These are phyloP conservation scores for Heliamphora pulchella DNA, from an alignment of 179 eudicot species.

Conservation along the genomic window DNA sequence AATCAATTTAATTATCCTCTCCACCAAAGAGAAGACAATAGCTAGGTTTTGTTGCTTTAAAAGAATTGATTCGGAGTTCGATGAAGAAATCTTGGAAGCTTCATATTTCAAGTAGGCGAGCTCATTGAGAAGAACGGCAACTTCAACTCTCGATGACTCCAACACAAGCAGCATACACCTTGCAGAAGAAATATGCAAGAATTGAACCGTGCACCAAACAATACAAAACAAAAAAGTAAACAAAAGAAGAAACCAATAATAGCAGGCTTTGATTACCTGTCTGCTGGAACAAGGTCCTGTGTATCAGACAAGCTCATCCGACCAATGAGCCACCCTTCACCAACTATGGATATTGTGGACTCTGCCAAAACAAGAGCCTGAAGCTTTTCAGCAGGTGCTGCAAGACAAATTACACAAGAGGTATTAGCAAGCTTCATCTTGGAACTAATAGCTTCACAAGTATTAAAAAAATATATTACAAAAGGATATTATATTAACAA, in stretches of 20 bases:
- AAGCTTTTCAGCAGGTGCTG: constrained; percentile 69
- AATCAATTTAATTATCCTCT: constrained; percentile 65
- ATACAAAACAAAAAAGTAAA: neutral
- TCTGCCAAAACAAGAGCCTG: constrained; percentile 82
- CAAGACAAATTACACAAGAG: constrained; percentile 25
- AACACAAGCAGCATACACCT: constrained; percentile 83
- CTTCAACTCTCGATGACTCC: constrained; percentile 88
- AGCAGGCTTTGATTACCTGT: constrained; percentile 36
- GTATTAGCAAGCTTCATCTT: neutral
- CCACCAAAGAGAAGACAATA: constrained; percentile 66
- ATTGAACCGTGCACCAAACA: neutral
- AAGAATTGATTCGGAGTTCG: constrained; percentile 39
- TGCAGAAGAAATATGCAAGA: constrained; percentile 16
- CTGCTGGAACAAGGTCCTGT: constrained; percentile 45
- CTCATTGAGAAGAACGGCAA: constrained; percentile 83
- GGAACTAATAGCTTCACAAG: neutral
- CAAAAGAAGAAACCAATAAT: neutral
- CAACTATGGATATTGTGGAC: constrained; percentile 56
- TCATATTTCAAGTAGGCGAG: constrained; percentile 75
- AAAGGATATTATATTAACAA: neutral
- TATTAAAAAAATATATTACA: neutral
- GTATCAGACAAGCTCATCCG: constrained; percentile 35
- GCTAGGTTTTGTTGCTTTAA: constrained; percentile 54
- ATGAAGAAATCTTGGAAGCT: constrained; percentile 44
- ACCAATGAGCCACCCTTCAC: constrained; percentile 73